phyloP scores from a whole-genome alignment of 768 basidiomycete species.

The Hericium alpestre region DNA sequence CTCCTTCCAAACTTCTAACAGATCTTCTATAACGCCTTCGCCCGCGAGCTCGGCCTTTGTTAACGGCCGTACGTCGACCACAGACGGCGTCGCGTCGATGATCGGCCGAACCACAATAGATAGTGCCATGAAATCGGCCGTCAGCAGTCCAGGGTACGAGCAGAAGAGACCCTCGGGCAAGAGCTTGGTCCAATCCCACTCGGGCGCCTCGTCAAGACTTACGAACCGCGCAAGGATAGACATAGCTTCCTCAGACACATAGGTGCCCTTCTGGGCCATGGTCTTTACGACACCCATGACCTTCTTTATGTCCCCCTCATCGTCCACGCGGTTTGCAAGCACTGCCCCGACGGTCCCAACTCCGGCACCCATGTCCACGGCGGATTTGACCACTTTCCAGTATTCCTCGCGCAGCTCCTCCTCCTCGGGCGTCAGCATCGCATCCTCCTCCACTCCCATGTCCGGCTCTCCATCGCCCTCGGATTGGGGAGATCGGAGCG shows the following conservation, averaged over 20 bases:
- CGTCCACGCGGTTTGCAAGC: slow-evolving; percentile 24
- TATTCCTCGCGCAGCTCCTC: slow-evolving; percentile 20
- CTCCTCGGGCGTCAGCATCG: slow-evolving; percentile 18
- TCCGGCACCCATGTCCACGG: slow-evolving; percentile 52
- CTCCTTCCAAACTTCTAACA: slow-evolving; percentile 46
- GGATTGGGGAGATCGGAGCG: slow-evolving; percentile 18
- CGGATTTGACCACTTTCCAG: slow-evolving; percentile 40
- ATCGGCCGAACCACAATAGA: slow-evolving; percentile 38
- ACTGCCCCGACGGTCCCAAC: slow-evolving; percentile 45
- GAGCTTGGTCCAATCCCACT: slow-evolving; percentile 39
- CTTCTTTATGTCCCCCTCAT: slow-evolving; percentile 32
- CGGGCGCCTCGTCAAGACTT: slow-evolving; percentile 15
- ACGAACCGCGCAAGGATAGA: slow-evolving; percentile 35
- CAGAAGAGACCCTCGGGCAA: slow-evolving; percentile 47
- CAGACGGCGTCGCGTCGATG: slow-evolving; percentile 40
- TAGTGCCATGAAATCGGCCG: slow-evolving; percentile 39
- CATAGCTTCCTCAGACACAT: slow-evolving; percentile 43
- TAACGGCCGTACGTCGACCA: slow-evolving; percentile 47
- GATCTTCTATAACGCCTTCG: slow-evolving; percentile 40
- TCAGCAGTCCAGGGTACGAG: slow-evolving; percentile 44
- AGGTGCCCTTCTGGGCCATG: slow-evolving; percentile 49
- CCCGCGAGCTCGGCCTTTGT: slow-evolving; percentile 44
- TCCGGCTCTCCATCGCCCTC: slow-evolving; percentile 20
- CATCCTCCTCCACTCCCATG: slow-evolving; percentile 14
- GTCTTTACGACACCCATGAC: slow-evolving; percentile 38